A percentile compares a stretch with the other conserved stretches of the same genome.
phyloP scores from a whole-genome alignment of 495 filamentous ascomycete species.

The Penicillium soppii region DNA sequence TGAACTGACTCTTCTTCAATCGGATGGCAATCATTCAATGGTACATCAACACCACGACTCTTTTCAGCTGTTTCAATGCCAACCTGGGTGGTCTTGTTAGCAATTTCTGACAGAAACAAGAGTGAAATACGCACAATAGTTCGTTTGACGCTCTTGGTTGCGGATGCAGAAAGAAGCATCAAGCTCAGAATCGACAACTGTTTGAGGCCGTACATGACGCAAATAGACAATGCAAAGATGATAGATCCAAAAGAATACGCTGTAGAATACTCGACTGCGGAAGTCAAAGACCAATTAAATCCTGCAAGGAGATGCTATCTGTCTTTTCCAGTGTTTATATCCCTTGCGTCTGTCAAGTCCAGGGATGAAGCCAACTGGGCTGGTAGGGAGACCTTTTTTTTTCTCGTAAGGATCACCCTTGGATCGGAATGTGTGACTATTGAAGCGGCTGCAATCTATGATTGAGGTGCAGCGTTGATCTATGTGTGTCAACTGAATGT shows the following conservation, averaged over 20 bases:
- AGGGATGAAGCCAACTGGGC: not conserved
- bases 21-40: conserved; percentile 23
- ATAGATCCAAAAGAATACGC: not conserved
- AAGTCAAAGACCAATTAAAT: not conserved
- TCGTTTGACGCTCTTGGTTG: conserved; percentile 9
- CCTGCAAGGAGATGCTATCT: conserved; percentile 1
- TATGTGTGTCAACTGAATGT: not conserved
- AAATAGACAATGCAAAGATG: not conserved
- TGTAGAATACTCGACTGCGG: not conserved
- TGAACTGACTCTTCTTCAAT: conserved; percentile 26
- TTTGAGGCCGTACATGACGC: conserved; percentile 25
- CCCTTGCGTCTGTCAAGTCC: conserved; percentile 10
- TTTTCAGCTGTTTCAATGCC: conserved; percentile 23
- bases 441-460: not conserved
- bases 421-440: not conserved
- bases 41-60: conserved; percentile 20
- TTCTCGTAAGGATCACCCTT: not conserved
- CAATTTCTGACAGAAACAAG: not conserved
- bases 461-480: not conserved
- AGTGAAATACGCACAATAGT: conserved; percentile 12
- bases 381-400: not conserved
- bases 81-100: conserved; percentile 14
- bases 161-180: conserved; percentile 22
- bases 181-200: conserved; percentile 23
- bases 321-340: not conserved